Base-by-base conservation (phyloP, 2,329 filamentous ascomycete genomes). In the Cryphonectria naterciae region DNA sequence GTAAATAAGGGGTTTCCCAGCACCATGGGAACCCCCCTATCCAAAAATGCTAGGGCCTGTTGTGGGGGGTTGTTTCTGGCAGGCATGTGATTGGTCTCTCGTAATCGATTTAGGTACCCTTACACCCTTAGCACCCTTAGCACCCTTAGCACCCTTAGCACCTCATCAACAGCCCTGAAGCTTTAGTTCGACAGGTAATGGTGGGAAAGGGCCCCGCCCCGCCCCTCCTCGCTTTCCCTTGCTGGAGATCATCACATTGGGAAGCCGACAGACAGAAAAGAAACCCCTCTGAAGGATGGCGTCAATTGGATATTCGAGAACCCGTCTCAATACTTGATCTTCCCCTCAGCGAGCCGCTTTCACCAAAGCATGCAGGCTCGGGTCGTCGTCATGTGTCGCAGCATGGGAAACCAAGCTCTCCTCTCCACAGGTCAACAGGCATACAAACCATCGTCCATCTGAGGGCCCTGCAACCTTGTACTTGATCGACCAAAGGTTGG, bases 51-150 rank as follows among this genome's bases (percentile, higher is more conserved):
- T 61, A 65, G 39, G 62, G 41, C 35, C 41, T 11, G 15, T 35
- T 32, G 54, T 32, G 25, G 56, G 56, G 56, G 6, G 32, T 49
- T 19, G 32, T 37, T 28, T 22, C 56, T 32, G 58, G 58, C 58
- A 61, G 22, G 58, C 58, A 61, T 61, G 58, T 61, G 58, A 61
- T 61, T 61, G 58, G 35, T 15, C 25, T 58, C 54, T 58, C 54
- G 54, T 58, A 58, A 58, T 32, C 54, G 46, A 49, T 58, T 32
- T 32, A 58, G 54, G 10, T 58, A 28, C 54, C 28, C 54, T 15
- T 25, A 10, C 11, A 43, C 11, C 41, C n/a, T 49, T 49, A 54
- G 25, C 25, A 58, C 13, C 43, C 54, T 15, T 25, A 10, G 49
- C 11, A 43, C 11, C 41, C 54, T 15, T 25, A 10, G 49, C 11